These are phyloP conservation scores for Chimonanthus salicifolius DNA, from an alignment of 164 flowering plant genomes.

Conservation along the genomic window DNA sequence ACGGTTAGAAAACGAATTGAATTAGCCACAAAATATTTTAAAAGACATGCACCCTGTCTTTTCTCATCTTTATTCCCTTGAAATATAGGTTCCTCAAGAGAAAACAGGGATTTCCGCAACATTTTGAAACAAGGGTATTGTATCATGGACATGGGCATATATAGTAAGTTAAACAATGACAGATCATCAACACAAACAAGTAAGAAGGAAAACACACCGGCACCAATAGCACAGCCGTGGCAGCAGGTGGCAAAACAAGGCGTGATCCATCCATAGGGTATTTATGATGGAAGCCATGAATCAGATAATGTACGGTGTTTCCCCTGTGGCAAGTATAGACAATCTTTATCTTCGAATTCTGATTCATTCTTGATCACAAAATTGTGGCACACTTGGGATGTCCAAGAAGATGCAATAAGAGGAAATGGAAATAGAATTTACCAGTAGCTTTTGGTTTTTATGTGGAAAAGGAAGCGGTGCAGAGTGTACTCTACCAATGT, in stretches of 20 bases:
- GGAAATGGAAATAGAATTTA: constrained; percentile 21
- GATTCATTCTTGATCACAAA: neutral
- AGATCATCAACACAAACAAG: neutral
- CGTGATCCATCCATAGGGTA: constrained; percentile 95
- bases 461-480: constrained; percentile 93
- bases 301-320: constrained; percentile 90
- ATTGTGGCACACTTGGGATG: neutral
- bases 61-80: too few relatives aligned
- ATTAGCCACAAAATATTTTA: too few relatives aligned
- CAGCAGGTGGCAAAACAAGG: constrained; percentile 95
- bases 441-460: constrained; percentile 83
- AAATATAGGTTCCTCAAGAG: too few relatives aligned
- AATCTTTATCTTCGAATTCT: constrained; percentile 3
- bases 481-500: constrained; percentile 70
- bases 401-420: neutral
- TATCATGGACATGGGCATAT: too few relatives aligned
- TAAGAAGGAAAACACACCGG: constrained; percentile 43
- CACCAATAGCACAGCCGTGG: constrained; percentile 59
- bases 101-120: too few relatives aligned
- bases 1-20: too few relatives aligned
- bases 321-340: constrained; percentile 41
- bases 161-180: too few relatives aligned
- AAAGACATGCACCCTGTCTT: too few relatives aligned
- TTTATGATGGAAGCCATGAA: constrained; percentile 98
- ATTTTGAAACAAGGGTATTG: too few relatives aligned